A percentile compares a stretch with the other conserved stretches of the same genome.
Conservation (phyloP, 208 protist species). For the Porcisia deanei region DNA sequence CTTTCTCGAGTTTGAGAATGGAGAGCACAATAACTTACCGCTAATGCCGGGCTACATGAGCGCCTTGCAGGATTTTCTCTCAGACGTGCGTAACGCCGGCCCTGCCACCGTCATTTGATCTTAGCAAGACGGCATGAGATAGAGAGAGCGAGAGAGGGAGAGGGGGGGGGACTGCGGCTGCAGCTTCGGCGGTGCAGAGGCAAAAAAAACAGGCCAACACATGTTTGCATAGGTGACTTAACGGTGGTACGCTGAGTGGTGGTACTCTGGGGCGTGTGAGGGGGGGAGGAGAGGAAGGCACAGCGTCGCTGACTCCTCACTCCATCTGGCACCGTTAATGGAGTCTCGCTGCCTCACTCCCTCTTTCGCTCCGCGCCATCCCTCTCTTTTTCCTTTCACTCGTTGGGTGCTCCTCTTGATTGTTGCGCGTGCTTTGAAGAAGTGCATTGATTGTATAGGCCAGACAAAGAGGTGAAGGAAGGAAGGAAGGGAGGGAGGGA, state of each 20-base stretch:
- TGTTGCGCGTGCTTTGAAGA: neutral
- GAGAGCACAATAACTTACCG: conserved; percentile 71
- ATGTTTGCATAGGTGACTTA: no score
- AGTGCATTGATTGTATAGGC: neutral
- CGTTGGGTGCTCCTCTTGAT: neutral
- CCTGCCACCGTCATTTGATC: conserved; percentile 2
- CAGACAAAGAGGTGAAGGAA: neutral
- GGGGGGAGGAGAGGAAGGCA: neutral
- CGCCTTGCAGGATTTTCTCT: conserved; percentile 64
- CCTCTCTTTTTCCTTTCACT: neutral
- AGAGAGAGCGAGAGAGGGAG: neutral
- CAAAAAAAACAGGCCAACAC: no score
- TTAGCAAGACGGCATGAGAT: neutral
- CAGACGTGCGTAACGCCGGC: conserved; percentile 24
- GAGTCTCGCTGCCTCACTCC: neutral
- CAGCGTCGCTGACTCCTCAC: neutral
- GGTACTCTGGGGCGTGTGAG: no score
- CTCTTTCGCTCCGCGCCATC: neutral
- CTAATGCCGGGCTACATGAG: conserved; percentile 59
- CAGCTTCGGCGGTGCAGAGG: neutral
- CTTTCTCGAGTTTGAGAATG: conserved; percentile 73
- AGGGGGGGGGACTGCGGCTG: neutral
- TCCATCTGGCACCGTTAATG: neutral
- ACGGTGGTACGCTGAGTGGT: no score
- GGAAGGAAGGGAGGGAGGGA: neutral